A percentile compares a stretch with the other conserved stretches of the same genome.
Conservation (phyloP, 2,329 filamentous ascomycete genomes). For the Diaporthe sp. region DNA sequence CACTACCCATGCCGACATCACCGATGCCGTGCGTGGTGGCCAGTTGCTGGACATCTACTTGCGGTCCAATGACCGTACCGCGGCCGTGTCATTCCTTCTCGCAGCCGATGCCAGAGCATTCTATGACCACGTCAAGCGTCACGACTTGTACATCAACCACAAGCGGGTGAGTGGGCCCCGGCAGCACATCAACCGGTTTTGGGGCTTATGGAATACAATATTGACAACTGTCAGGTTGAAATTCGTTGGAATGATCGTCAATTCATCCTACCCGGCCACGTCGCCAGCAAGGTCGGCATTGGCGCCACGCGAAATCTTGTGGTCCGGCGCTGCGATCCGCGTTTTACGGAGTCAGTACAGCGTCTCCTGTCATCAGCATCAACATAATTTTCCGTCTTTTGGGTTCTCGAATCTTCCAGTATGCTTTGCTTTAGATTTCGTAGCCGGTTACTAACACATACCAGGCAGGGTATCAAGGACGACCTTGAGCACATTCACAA, state of each 20-base stretch:
- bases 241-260: conserved; percentile 80
- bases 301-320: conserved; percentile 83
- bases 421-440: not conserved
- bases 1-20: conserved; percentile 76
- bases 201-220: not conserved
- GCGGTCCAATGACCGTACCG: conserved; percentile 69
- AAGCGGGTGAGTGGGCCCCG: conserved; percentile 69
- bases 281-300: conserved; percentile 72
- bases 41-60: conserved; percentile 78
- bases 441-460: not conserved
- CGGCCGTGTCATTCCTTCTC: conserved; percentile 78
- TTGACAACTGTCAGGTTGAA: conserved; percentile 65
- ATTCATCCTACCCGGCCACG: conserved; percentile 73
- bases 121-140: conserved; percentile 71
- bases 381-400: not conserved
- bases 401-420: not conserved
- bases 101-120: conserved; percentile 75
- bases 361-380: not conserved
- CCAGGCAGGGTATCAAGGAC: conserved; percentile 68
- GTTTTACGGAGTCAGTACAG: conserved; percentile 65
- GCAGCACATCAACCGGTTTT: conserved; percentile 12
- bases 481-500: conserved; percentile 89
- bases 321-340: conserved; percentile 70
- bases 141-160: conserved; percentile 77
- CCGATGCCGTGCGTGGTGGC: conserved; percentile 76